A percentile compares a stretch with the other conserved stretches of the same genome.
Conservation (phyloP, 371 early-diverging fungal species). For the Funneliformis caledonium region DNA sequence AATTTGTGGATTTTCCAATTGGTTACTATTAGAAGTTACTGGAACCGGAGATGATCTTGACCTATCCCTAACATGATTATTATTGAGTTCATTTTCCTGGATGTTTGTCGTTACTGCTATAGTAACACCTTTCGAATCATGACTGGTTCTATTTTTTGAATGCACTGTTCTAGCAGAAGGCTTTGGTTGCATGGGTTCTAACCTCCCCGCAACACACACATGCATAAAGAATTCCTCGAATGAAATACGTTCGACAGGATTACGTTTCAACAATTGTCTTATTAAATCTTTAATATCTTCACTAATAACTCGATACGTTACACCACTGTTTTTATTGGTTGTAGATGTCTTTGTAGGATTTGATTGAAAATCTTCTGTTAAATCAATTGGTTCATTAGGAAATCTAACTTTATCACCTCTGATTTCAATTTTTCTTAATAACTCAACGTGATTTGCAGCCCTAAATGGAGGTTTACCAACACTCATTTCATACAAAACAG, state of each 20-base stretch:
- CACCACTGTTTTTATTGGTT: slow-evolving; percentile 3
- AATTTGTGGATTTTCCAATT: background rate
- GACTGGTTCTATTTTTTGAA: slow-evolving; percentile 1
- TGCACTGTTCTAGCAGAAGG: background rate
- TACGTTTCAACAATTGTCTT: slow-evolving; percentile 76
- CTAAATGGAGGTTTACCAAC: slow-evolving; percentile 90
- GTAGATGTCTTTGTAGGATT: slow-evolving; percentile 31
- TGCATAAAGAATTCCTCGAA: slow-evolving; percentile 94
- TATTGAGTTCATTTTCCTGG: background rate
- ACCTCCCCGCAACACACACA: slow-evolving; percentile 58
- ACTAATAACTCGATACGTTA: slow-evolving; percentile 48
- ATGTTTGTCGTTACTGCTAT: background rate
- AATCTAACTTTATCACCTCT: slow-evolving; percentile 82
- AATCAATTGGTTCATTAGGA: slow-evolving; percentile 70
- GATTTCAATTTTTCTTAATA: slow-evolving; percentile 84
- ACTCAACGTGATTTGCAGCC: slow-evolving; percentile 91
- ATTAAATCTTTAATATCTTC: slow-evolving; percentile 85
- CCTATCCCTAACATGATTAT: slow-evolving; percentile 1
- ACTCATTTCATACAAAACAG: slow-evolving; percentile 93
- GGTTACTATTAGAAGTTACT: background rate
- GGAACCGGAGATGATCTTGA: slow-evolving; percentile 37
- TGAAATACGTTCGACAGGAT: slow-evolving; percentile 83
- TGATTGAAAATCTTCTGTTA: slow-evolving; percentile 38
- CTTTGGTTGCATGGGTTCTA: slow-evolving; percentile 40
- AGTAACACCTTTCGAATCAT: background rate